phyloP scores from a whole-genome alignment of 2,329 filamentous ascomycete genomes.

The Plenodomus tracheiphilus region DNA sequence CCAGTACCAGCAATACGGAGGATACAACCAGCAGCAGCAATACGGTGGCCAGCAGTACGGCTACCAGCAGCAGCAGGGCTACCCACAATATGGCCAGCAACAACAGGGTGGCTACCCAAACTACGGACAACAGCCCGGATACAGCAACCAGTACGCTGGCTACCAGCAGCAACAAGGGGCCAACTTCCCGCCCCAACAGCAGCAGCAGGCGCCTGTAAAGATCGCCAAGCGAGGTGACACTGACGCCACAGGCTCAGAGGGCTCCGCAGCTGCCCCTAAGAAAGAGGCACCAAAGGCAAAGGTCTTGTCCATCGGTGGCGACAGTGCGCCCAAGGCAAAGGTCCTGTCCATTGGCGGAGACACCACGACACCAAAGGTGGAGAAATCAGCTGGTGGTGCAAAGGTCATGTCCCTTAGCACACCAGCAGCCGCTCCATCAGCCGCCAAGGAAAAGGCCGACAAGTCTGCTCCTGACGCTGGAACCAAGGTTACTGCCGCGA shows the following conservation, averaged over 20 bases:
- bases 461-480: constrained; percentile 64
- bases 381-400: constrained; percentile 51
- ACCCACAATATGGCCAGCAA: constrained; percentile 22
- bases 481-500: constrained; percentile 81
- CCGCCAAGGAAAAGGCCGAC: constrained; percentile 51
- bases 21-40: constrained; percentile 56
- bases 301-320: constrained; percentile 65
- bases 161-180: constrained; percentile 49
- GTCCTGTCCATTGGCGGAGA: constrained; percentile 64
- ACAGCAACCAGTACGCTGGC: constrained; percentile 37
- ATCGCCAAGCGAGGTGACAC: constrained; percentile 65
- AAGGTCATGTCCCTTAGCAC: constrained; percentile 80
- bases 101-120: constrained; percentile 13
- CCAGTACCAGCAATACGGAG: constrained; percentile 46
- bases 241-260: constrained; percentile 53
- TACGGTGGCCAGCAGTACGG: constrained; percentile 49
- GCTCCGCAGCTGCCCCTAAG: constrained; percentile 46
- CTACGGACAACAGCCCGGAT: constrained; percentile 24
- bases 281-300: constrained; percentile 59
- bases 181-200: constrained; percentile 42
- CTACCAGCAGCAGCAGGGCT: constrained; percentile 40
- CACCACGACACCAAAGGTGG: constrained; percentile 57
- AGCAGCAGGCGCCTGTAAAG: constrained; percentile 55
- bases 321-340: constrained; percentile 60
- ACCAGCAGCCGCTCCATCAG: constrained; percentile 53